Conservation (phyloP, 2,329 filamentous ascomycete species). For the Chaetomiaceae sp. region DNA sequence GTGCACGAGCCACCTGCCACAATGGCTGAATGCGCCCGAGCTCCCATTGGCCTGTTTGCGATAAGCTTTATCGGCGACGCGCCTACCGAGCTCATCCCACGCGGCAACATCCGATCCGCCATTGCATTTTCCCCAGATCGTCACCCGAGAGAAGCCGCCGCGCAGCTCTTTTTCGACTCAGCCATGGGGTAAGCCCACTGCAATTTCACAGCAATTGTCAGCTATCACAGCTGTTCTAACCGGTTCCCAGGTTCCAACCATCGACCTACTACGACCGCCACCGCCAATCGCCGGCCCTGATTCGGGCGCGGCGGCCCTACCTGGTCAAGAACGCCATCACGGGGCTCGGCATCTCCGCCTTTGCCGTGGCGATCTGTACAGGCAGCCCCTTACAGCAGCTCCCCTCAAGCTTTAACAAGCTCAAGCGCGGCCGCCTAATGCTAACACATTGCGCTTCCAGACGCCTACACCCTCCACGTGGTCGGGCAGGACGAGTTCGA, state of each 20-base stretch:
- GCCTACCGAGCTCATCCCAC: constrained; percentile 5
- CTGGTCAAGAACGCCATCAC: constrained; percentile 84
- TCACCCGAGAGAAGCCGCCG: neutral
- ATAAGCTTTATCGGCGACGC: constrained; percentile 13
- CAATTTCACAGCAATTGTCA: neutral
- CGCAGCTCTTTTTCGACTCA: neutral
- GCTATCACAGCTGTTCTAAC: neutral
- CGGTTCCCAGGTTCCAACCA: constrained; percentile 39
- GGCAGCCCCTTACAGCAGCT: constrained; percentile 25
- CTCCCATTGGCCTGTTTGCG: constrained; percentile 4
- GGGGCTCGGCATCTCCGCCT: constrained; percentile 66
- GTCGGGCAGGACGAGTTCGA: constrained; percentile 97
- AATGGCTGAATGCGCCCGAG: neutral
- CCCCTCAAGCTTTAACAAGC: neutral
- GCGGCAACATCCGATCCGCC: constrained; percentile 11
- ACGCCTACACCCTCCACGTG: constrained; percentile 65
- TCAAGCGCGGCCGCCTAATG: too few species aligned
- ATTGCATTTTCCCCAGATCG: neutral
- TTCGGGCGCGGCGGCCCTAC: constrained; percentile 88
- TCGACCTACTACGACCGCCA: constrained; percentile 88
- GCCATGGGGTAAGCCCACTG: constrained; percentile 22
- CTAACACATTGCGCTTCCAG: constrained; percentile 30
- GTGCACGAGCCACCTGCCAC: neutral
- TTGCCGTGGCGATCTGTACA: constrained; percentile 86
- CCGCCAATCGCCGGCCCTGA: constrained; percentile 80